Base-by-base conservation (phyloP, 2,329 filamentous ascomycete species). In the Sordariomycetes sp. region DNA sequence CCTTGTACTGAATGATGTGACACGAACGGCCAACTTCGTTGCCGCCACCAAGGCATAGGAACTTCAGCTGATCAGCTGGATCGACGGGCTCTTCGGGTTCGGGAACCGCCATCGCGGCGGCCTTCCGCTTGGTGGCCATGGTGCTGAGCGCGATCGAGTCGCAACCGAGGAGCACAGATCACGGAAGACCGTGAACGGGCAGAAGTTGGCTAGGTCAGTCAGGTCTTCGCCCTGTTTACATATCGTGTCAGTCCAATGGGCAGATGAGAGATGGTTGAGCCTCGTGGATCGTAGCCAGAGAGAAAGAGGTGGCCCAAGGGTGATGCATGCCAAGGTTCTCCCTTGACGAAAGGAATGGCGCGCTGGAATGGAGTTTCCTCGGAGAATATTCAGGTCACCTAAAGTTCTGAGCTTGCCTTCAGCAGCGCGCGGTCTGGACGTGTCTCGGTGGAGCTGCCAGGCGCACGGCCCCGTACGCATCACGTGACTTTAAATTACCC, bases 1-100 rank as follows among this genome's bases (percentile, higher is more conserved):
- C 94, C 75, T 97, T 99, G 81, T 99, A 99, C 69, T 97, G 91
- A 60, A 99, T 86, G 65, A 99, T 96, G 70, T 99, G 94, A 72
- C 94, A 97, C 64, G 94, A 97, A 64, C 94, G 82, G 58, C 94
- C 94, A 61, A 99, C 94, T 74, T 99, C 94, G 71, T 97, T 97
- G 64, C 94, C 94, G 61, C 94, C 94, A 61, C 94, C 94, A 43
- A 99, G 77, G 66, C 90, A 95, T 58, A 96, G 81, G 68, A 99
- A 99, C 76, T 91, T 89, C 60, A 99, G 82, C 77, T 97, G 91
- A 69, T 99, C 94, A 1, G 91, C 84, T 4, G 94, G 91, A 66
- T 97, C 93, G 60, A 96, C 87, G 1, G 91, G 90, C 67, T 97
- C 91, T 59, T 97, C 90, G 3, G 60, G 55, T 25, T 60, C 61